Conservation (phyloP, 495 filamentous ascomycete species). For the Evansstolkia leycettana region DNA sequence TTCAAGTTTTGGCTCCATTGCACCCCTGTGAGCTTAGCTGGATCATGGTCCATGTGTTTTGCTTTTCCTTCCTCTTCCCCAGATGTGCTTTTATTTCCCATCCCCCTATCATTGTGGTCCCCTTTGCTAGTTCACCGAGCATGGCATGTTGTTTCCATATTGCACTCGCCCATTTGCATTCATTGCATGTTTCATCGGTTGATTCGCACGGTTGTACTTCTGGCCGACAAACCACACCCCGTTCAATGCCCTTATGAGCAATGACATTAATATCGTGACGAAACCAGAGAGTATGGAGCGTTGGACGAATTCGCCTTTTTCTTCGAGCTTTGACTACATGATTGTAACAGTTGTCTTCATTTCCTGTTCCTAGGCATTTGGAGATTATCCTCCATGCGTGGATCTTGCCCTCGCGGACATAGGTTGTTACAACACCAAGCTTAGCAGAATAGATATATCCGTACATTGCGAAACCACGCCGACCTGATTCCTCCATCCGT, state of each 20-base stretch:
- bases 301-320: neutral
- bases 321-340: neutral
- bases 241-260: neutral
- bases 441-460: constrained; percentile 19
- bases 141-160: neutral
- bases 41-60: constrained; percentile 6
- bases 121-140: too few species aligned
- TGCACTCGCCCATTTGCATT: neutral
- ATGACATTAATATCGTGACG: neutral
- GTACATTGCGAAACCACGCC: constrained; percentile 15
- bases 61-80: constrained; percentile 6
- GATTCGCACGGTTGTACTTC: neutral
- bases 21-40: constrained; percentile 2
- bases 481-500: too few species aligned
- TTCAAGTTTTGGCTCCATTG: constrained; percentile 4
- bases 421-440: constrained; percentile 8
- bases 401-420: constrained; percentile 6
- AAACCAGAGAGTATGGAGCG: neutral
- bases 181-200: neutral
- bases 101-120: too few species aligned
- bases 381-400: constrained; percentile 10
- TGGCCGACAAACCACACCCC: neutral
- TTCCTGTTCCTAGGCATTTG: constrained; percentile 5
- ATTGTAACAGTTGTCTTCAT: neutral
- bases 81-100: constrained; percentile 1